These are phyloP conservation scores for Penicillium sp. DNA, from an alignment of 2,329 filamentous ascomycete genomes.

Conservation along the genomic window DNA sequence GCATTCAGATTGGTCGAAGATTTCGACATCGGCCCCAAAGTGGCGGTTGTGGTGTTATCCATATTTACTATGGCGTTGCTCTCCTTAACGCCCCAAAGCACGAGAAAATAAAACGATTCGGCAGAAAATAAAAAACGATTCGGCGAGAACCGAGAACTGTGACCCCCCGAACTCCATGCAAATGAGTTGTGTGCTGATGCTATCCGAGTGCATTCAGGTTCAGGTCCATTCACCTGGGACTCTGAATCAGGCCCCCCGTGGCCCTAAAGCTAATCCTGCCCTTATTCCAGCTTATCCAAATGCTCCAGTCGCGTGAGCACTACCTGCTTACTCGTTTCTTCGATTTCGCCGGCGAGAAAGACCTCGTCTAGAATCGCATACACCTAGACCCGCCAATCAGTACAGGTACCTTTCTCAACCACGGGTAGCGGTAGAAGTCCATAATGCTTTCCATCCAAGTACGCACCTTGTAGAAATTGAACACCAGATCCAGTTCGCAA, in stretches of 20 bases:
- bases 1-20: conserved; percentile 12
- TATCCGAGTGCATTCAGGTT: not conserved
- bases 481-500: conserved; percentile 88
- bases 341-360: conserved; percentile 94
- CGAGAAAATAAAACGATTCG: not conserved
- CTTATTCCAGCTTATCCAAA: conserved; percentile 88
- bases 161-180: conserved; percentile 20
- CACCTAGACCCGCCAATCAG: conserved; percentile 54
- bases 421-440: not conserved
- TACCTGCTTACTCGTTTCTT: conserved; percentile 98
- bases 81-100: conserved; percentile 4
- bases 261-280: not conserved
- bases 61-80: not conserved
- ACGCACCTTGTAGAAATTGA: conserved; percentile 67
- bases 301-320: conserved; percentile 92
- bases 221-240: not conserved
- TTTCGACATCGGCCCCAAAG: conserved; percentile 18
- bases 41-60: conserved; percentile 14
- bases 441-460: not conserved
- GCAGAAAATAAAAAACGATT: too few relatives aligned
- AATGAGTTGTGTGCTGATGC: conserved; percentile 20
- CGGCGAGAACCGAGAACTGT: not conserved
- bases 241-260: not conserved
- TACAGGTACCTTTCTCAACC: not conserved
- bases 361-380: conserved; percentile 99